Conservation (phyloP, 2,329 filamentous ascomycete species). For the Fusarium sp. region DNA sequence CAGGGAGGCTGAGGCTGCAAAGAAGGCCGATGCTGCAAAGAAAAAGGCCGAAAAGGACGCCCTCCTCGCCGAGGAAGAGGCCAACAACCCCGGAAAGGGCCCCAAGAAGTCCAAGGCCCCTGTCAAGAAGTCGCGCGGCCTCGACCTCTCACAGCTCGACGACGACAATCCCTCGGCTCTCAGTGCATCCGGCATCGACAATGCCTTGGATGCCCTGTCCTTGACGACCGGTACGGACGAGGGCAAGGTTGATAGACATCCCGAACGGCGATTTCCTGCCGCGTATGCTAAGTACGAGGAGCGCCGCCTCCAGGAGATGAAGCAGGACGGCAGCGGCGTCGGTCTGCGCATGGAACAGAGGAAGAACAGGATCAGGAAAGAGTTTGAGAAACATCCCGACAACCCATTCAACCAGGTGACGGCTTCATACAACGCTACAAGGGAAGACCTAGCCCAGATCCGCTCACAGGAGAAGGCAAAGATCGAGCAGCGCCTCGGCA, state of each 20-base stretch:
- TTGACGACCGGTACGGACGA: conserved; percentile 70
- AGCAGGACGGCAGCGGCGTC: conserved; percentile 79
- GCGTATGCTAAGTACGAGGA: conserved; percentile 89
- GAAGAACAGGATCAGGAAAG: conserved; percentile 86
- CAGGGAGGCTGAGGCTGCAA: conserved; percentile 64
- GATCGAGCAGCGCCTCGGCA: conserved; percentile 79
- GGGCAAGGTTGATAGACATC: conserved; percentile 87
- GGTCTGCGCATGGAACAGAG: conserved; percentile 88
- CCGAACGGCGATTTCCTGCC: conserved; percentile 89
- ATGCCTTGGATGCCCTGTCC: conserved; percentile 89
- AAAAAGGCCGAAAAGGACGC: conserved; percentile 96
- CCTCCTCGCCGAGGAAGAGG: conserved; percentile 86
- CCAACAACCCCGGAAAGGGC: conserved; percentile 69
- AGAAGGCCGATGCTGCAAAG: conserved; percentile 88
- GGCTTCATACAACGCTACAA: conserved; percentile 82
- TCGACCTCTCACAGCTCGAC: conserved; percentile 85
- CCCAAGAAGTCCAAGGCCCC: conserved; percentile 80
- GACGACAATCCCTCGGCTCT: conserved; percentile 75
- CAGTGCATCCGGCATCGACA: conserved; percentile 91
- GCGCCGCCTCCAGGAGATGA: conserved; percentile 86
- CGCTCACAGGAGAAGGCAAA: conserved; percentile 78
- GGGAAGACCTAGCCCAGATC: conserved; percentile 81
- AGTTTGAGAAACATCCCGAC: conserved; percentile 94
- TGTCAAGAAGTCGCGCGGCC: conserved; percentile 78
- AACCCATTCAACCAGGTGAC: conserved; percentile 95